Conservation (phyloP, 768 basidiomycete genomes). For the Boletus subcaerulescens region DNA sequence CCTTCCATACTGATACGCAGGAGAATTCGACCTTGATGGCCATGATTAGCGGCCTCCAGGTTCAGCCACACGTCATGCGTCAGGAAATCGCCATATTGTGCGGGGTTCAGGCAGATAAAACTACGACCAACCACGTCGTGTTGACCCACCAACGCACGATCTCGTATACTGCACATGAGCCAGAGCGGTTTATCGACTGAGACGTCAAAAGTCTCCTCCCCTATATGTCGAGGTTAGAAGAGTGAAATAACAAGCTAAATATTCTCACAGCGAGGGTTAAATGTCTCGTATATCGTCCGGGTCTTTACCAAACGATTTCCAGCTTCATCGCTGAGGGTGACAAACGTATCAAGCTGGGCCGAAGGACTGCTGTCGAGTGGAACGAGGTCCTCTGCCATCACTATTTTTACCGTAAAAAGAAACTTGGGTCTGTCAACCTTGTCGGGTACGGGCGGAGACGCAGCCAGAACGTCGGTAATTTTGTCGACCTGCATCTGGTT, state of each 20-base stretch:
- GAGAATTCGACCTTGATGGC: constrained; percentile 69
- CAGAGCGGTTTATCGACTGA: constrained; percentile 92
- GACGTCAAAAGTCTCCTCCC: constrained; percentile 97
- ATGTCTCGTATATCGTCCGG: constrained; percentile 88
- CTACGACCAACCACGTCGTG: constrained; percentile 90
- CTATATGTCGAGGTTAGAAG: constrained; percentile 38
- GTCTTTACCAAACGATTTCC: constrained; percentile 92
- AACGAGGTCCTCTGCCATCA: constrained; percentile 85
- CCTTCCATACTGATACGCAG: constrained; percentile 97
- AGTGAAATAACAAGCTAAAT: background rate
- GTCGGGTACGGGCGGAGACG: constrained; percentile 65
- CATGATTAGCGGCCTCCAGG: constrained; percentile 56
- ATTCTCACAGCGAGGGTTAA: constrained; percentile 83
- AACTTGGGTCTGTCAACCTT: constrained; percentile 68
- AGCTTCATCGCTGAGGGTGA: constrained; percentile 90
- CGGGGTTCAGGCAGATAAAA: constrained; percentile 89
- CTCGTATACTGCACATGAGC: constrained; percentile 94
- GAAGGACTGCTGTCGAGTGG: constrained; percentile 71
- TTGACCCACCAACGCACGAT: constrained; percentile 87
- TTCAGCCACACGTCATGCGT: constrained; percentile 92
- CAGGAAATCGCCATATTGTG: constrained; percentile 83
- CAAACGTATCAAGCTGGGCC: constrained; percentile 87
- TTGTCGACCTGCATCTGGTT: constrained; percentile 88
- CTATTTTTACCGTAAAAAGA: constrained; percentile 92
- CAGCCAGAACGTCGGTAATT: constrained; percentile 60